Evolutionary conservation across 2,329 filamentous ascomycete species (phyloP).

Genomic region (Clonostachys chloroleuca): DNA sequence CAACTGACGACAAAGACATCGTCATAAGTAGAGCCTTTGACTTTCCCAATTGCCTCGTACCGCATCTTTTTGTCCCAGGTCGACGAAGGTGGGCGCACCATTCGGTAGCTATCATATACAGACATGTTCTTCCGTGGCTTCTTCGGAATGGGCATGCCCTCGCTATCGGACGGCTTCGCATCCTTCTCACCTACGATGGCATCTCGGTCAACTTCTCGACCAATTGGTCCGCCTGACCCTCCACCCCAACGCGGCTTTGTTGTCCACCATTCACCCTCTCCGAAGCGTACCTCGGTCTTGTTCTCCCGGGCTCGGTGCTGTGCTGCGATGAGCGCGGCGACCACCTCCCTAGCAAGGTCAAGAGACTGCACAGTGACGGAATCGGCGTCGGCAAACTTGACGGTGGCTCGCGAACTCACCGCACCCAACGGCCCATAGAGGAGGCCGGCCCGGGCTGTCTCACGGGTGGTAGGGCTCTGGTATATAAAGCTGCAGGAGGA

Average conservation of each 20-base stretch:
- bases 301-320: slow-evolving; percentile 59
- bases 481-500: slow-evolving; percentile 57
- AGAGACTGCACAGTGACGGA: slow-evolving; percentile 52
- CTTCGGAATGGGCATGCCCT: slow-evolving; percentile 26
- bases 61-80: slow-evolving; percentile 58
- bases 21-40: slow-evolving; percentile 42
- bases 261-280: slow-evolving; percentile 59
- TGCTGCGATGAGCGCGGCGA: slow-evolving; percentile 56
- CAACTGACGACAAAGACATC: slow-evolving; percentile 59
- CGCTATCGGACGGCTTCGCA: slow-evolving; percentile 16
- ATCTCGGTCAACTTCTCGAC: slow-evolving; percentile 51
- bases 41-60: slow-evolving; percentile 53
- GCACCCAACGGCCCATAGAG: slow-evolving; percentile 59
- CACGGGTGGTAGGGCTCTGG: slow-evolving; percentile 54
- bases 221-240: slow-evolving; percentile 57
- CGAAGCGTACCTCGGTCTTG: slow-evolving; percentile 49
- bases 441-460: slow-evolving; percentile 53
- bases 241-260: slow-evolving; percentile 59
- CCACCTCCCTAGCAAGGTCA: slow-evolving; percentile 57
- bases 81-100: slow-evolving; percentile 50
- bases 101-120: slow-evolving; percentile 61
- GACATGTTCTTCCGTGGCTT: slow-evolving; percentile 50
- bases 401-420: slow-evolving; percentile 52
- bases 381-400: slow-evolving; percentile 38
- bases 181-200: slow-evolving; percentile 41